Evolutionary conservation across 371 early-diverging fungal genomes (phyloP), one percentile per base, ranked within the genome.

Genomic region (Phascolomyces articulosus): DNA sequence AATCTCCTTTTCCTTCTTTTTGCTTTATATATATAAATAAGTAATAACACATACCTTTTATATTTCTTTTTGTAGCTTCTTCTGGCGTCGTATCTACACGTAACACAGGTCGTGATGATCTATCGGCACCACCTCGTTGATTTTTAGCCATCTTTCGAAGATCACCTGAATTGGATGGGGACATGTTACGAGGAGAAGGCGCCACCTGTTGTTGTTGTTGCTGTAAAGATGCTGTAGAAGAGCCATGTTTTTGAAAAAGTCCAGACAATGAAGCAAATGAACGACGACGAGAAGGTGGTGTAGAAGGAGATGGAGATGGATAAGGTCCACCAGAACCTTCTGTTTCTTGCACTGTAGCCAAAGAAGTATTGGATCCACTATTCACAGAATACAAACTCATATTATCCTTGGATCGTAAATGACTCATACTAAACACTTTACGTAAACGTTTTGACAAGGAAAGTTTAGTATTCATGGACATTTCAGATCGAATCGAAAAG

Each of bases 371-470:
- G 0, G 65, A 58, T 20, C 65, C 65, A 34, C 38, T 58, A 16
- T 40, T 27, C 10, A 49, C 49, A 40, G 49, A 57, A 27, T 44
- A 34, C 62, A 58, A 47, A 16, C 59, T 68, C 11, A 65, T 40
- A 41, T 63, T 59, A 23, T 63, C 65, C 24, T 49, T 60, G n/a
- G 63, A 53, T 20, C 68, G 64, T 18, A 78, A 49, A 40, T 72
- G 78, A 56, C 68, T 71, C 80, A 83, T 80, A 48, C 83, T 83
- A 38, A 83, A 83, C 10, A 83, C 83, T 41, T 78, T 76, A 11
- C 83, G 77, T n/a, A 83, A 68, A 23, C 74, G 71, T 63, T 80
- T 80, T 26, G 79, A 73, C 16, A 83, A 55, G 0, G 83, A 80
- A 54, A 72, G 38, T 56, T 82, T 82, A 44, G 75, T 73, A 28